Percentiles rank a stretch among this genome's conserved stretches.
These are phyloP conservation scores for Thecaphora thlaspeos DNA, from an alignment of 1,284 basidiomycete species.

Conservation along the genomic window DNA sequence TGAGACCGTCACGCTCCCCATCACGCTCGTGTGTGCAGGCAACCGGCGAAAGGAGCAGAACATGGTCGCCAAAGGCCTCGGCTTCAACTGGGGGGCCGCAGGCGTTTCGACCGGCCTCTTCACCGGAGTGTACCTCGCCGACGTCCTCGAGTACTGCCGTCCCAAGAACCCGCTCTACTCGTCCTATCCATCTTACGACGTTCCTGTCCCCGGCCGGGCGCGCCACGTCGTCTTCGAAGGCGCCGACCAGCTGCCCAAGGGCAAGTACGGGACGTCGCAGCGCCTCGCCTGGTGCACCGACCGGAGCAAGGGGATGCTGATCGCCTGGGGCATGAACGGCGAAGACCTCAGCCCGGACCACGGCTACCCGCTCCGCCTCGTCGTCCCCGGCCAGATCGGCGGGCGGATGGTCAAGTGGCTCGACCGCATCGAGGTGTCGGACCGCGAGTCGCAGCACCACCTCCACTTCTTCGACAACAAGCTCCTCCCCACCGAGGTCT, in stretches of 20 bases:
- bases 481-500: constrained; percentile 65
- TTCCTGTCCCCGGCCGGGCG: constrained; percentile 54
- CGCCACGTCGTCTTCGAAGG: constrained; percentile 70
- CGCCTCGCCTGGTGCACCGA: constrained; percentile 63
- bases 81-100: constrained; percentile 65
- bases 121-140: constrained; percentile 68
- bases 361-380: constrained; percentile 67
- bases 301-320: constrained; percentile 65
- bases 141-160: constrained; percentile 64
- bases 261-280: constrained; percentile 69
- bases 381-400: constrained; percentile 70
- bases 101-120: constrained; percentile 67
- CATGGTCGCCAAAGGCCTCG: constrained; percentile 64
- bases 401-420: constrained; percentile 66
- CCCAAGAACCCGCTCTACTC: constrained; percentile 57
- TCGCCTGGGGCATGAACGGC: constrained; percentile 68
- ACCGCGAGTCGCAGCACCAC: constrained; percentile 64
- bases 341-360: constrained; percentile 65
- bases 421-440: constrained; percentile 65
- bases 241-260: constrained; percentile 66
- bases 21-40: constrained; percentile 70
- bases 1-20: constrained; percentile 65
- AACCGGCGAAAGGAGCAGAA: constrained; percentile 73
- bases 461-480: constrained; percentile 65
- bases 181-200: constrained; percentile 49